Conservation (phyloP, 2,329 filamentous ascomycete species). For the Monosporascus sp. region DNA sequence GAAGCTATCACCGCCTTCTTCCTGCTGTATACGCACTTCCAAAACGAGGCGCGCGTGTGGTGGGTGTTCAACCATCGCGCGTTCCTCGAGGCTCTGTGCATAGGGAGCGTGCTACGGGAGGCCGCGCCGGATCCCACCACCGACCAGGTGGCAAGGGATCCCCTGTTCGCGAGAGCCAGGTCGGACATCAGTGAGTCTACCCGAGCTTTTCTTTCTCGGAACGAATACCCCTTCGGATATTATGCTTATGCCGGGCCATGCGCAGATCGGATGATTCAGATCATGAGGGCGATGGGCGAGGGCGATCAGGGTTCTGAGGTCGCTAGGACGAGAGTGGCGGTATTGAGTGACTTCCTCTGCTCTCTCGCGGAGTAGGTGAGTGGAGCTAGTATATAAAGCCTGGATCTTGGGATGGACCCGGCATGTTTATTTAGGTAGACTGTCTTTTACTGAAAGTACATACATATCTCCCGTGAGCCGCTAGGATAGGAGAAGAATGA, state of each 20-base stretch:
- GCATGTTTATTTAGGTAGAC: too few relatives aligned
- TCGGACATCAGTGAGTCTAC: slow-evolving; percentile 52
- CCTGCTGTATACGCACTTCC: slow-evolving; percentile 62
- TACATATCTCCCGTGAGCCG: too few relatives aligned
- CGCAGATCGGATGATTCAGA: slow-evolving; percentile 57
- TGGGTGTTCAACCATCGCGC: slow-evolving; percentile 81
- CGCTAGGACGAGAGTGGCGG: slow-evolving; percentile 52
- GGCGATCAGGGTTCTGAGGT: slow-evolving; percentile 52
- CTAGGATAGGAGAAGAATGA: too few relatives aligned
- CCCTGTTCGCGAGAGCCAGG: slow-evolving; percentile 54
- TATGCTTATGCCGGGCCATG: slow-evolving; percentile 6
- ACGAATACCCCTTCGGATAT: neutral
- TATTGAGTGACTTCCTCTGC: slow-evolving; percentile 49
- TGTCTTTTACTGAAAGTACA: too few relatives aligned
- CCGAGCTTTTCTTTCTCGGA: neutral
- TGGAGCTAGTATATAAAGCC: too few relatives aligned
- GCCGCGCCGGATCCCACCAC: slow-evolving; percentile 38
- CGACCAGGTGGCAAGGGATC: slow-evolving; percentile 45
- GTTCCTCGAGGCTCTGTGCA: slow-evolving; percentile 70
- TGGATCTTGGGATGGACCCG: too few relatives aligned
- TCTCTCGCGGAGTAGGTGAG: neutral
- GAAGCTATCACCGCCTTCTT: slow-evolving; percentile 72
- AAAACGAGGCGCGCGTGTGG: slow-evolving; percentile 70
- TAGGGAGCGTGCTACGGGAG: slow-evolving; percentile 54
- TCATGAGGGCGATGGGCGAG: slow-evolving; percentile 54